Evolutionary conservation across 306 rosid genomes (phyloP), one percentile per base, ranked within the genome.

Genomic region (Lathyrus oleraceus): DNA sequence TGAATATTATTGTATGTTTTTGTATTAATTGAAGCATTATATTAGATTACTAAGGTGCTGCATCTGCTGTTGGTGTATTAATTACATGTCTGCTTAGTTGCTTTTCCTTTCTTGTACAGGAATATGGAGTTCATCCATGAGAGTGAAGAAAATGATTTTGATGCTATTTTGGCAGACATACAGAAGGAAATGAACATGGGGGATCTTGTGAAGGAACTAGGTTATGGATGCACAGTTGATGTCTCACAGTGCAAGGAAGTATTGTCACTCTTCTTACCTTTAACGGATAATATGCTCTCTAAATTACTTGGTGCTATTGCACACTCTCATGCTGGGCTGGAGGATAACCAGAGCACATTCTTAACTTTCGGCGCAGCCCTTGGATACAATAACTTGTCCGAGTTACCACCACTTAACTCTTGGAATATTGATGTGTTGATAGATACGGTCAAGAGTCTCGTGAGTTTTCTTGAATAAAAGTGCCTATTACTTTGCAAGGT

Each of bases 171-270:
- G 83, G 95, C 93, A 10, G 99, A 95, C 87, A 95, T 91, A 84
- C 96, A 87, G 75, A 95, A 81, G 83, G 99, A 95, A 88, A 86
- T 87, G 96, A 83, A 87, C 84, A 86, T 95, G 92, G 97, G 96
- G 47, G 99, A 95, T 76, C 79, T 95, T 47, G 79, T 95, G 87
- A 91, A 95, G 87, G 99, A 95, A 78, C 87, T 95, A 65, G 99
- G 99, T 74, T 95, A 95, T 83, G 97, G 97, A 47, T 95, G 99
- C 83, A 91, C 95, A 5, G 85, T 89, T 71, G 91, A 86, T 73
- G 80, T 80, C 27, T 74, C 89, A 5, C 99, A 89, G 73, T 95
- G 97, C 89, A 85, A 77, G 80, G 97, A 95, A 76, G 83, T 95
- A 70, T 76, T 95, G 43, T 95, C 99, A 2, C 95, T 95, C 70